phyloP scores from a whole-genome alignment of 495 filamentous ascomycete genomes.

The Xylaria palmicola region DNA sequence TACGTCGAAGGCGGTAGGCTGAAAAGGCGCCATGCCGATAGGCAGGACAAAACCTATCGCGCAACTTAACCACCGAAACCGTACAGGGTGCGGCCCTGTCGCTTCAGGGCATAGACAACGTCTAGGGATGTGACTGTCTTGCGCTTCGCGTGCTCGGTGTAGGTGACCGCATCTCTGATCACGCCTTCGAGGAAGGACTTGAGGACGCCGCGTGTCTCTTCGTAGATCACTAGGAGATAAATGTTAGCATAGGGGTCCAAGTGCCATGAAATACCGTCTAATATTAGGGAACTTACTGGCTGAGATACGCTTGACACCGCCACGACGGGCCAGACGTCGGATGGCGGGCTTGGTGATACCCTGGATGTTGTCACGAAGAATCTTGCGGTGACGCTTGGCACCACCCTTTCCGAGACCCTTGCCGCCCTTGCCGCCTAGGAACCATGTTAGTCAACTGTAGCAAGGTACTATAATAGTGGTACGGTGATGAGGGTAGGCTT shows the following conservation, averaged over 20 bases:
- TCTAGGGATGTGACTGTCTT: conserved; percentile 97
- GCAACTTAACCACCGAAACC: conserved; percentile 90
- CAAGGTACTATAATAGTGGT: conserved; percentile 1
- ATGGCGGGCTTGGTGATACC: conserved; percentile 99
- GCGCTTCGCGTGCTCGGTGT: conserved; percentile 95
- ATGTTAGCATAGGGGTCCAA: conserved; percentile 62
- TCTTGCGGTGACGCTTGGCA: conserved; percentile 97
- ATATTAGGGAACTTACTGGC: conserved; percentile 61
- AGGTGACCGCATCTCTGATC: conserved; percentile 98
- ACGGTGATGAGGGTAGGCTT: conserved; percentile 1
- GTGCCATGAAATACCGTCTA: background rate
- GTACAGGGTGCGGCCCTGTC: conserved; percentile 94
- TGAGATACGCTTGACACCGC: conserved; percentile 99
- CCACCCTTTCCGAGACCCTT: conserved; percentile 88
- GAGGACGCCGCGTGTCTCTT: conserved; percentile 99
- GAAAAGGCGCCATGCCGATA: background rate
- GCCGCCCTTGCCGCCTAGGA: conserved; percentile 90
- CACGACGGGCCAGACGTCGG: conserved; percentile 98
- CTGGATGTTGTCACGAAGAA: conserved; percentile 99
- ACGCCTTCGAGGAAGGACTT: conserved; percentile 99
- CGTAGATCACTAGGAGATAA: conserved; percentile 99
- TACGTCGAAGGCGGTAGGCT: background rate
- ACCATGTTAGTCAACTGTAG: conserved; percentile 56
- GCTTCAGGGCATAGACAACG: conserved; percentile 93
- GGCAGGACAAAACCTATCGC: background rate